These are phyloP conservation scores for Babesia microti DNA, from an alignment of 169 alveolate species.

Conservation along the genomic window DNA sequence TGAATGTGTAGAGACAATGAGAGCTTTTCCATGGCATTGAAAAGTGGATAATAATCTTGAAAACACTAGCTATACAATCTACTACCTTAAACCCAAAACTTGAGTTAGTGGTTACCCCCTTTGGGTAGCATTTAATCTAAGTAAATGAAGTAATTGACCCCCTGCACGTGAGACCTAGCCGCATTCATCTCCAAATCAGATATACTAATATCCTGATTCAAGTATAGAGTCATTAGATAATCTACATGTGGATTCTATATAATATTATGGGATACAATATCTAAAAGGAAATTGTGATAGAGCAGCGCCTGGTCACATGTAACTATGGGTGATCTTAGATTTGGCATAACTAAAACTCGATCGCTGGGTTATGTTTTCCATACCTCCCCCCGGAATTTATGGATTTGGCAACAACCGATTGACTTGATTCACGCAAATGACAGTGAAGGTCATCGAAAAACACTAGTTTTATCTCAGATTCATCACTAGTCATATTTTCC, in stretches of 20 bases:
- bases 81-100: slow-evolving; percentile 39
- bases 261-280: slow-evolving; percentile 19
- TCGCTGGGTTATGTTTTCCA: slow-evolving; percentile 27
- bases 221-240: slow-evolving; percentile 59
- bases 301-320: slow-evolving; percentile 52
- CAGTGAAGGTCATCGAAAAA: slow-evolving; percentile 69
- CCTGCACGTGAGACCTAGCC: slow-evolving; percentile 48
- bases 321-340: slow-evolving; percentile 50
- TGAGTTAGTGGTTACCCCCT: slow-evolving; percentile 60
- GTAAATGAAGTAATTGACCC: slow-evolving; percentile 8
- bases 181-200: slow-evolving; percentile 45
- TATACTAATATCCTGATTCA: slow-evolving; percentile 32
- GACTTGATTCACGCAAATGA: slow-evolving; percentile 53
- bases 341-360: slow-evolving; percentile 66
- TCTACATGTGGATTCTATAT: slow-evolving; percentile 30
- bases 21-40: slow-evolving; percentile 46
- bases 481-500: no score
- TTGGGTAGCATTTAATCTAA: slow-evolving; percentile 56
- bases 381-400: slow-evolving; percentile 49
- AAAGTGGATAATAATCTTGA: slow-evolving; percentile 50
- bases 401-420: slow-evolving; percentile 27
- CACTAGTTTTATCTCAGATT: no score
- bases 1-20: slow-evolving; percentile 55
- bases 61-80: slow-evolving; percentile 13
- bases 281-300: slow-evolving; percentile 35